Evolutionary conservation across 306 rosid genomes (phyloP).

Genomic region (Lathyrus aphaca): DNA sequence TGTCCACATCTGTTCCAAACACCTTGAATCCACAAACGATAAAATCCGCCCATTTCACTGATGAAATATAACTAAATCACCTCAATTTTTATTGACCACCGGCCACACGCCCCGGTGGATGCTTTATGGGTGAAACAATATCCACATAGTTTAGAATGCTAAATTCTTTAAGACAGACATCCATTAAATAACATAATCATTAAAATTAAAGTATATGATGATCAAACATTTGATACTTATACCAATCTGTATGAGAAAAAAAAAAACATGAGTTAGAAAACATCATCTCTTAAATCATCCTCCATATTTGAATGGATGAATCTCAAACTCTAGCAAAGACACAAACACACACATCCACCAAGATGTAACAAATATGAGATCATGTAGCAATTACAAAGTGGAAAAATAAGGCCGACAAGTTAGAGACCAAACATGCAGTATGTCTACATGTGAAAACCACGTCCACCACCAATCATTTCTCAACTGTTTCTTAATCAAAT

Average conservation of each 20-base stretch:
- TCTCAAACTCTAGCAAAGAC: neutral
- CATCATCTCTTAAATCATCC: neutral
- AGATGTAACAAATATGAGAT: neutral
- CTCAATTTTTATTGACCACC: too few species aligned
- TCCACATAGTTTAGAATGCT: too few species aligned
- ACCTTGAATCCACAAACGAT: too few species aligned
- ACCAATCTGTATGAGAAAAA: too few species aligned
- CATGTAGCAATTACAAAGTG: neutral
- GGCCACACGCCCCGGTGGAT: too few species aligned
- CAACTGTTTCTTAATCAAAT: constrained; percentile 31
- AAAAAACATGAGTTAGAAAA: too few species aligned
- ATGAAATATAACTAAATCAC: too few species aligned
- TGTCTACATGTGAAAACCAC: constrained; percentile 49
- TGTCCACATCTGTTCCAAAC: too few species aligned
- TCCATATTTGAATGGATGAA: neutral
- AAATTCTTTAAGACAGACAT: too few species aligned
- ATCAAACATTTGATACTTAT: neutral
- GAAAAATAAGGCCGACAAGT: constrained; percentile 35
- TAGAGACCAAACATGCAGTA: constrained; percentile 45
- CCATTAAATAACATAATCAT: neutral
- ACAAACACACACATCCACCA: neutral
- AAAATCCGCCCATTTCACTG: too few species aligned
- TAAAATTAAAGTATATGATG: neutral
- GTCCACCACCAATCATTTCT: constrained; percentile 38
- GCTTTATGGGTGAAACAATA: too few species aligned